Evolutionary conservation across 2,329 filamentous ascomycete species (phyloP), one percentile per base, ranked within the genome.

Genomic region (Helminthosporium solani): DNA sequence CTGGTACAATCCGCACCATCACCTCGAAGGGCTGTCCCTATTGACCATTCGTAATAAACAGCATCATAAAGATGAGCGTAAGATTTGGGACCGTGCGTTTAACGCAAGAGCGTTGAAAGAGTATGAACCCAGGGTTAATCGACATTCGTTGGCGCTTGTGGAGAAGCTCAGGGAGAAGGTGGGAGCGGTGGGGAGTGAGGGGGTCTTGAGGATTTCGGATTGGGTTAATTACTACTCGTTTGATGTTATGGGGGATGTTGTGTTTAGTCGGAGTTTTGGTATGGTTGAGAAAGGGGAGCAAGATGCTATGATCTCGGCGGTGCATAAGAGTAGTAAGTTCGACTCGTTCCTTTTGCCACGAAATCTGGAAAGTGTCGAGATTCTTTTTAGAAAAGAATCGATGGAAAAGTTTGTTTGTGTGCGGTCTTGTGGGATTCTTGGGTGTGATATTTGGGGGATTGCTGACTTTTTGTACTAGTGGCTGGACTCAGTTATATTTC

Each of bases 241-340:
- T 46, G 77, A 79, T 48, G 67, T 78, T 19, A 78, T 79, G 70
- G 74, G 73, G 6, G 74, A 76, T 42, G 55, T 76, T 9, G 68
- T 65, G 8, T 73, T 74, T 43, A 73, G 64, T 16, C 68, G 72
- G 44, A 61, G 68, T 33, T 73, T 76, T 54, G 60, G 61, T 19
- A 71, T 73, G 63, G 7, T 66, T 6, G 51, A 64, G 27, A 63
- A 60, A 25, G 64, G 63, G 2, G 44, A 63, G 39, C 58, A 67
- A 41, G 59, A 60, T 19, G 30, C 51, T 3, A 41, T 63, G 15
- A 66, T 68, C 42, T 59, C 56, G 27, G 39, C 57, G 5, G 28
- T 67, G 27, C 62, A 68, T 33, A 25, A 9, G 9, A 25, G 23
- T 25, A 6, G 52, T 54, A 16, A 58, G 57, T 27, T 60, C 60